These are phyloP conservation scores for Leavenworthia alabamica DNA, from an alignment of 345 rosid genomes.

Conservation along the genomic window DNA sequence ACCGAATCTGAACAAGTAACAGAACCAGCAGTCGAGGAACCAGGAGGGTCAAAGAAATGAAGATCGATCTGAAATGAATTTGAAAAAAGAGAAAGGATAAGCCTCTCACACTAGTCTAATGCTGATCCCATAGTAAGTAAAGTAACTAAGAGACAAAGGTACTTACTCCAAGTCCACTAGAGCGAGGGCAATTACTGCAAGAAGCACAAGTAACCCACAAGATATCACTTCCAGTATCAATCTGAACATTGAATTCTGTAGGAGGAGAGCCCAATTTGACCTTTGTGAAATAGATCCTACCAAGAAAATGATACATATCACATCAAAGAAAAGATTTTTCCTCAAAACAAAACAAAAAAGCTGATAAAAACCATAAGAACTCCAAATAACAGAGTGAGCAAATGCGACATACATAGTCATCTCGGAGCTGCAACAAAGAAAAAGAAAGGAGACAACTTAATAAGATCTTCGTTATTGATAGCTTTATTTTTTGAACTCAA, in stretches of 20 bases:
- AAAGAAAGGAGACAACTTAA: slow-evolving; percentile 11
- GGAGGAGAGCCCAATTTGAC: slow-evolving; percentile 95
- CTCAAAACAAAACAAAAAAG: background rate
- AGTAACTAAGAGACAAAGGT: slow-evolving; percentile 19
- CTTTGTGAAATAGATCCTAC: slow-evolving; percentile 89
- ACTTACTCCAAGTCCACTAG: slow-evolving; percentile 88
- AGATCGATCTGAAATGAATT: slow-evolving; percentile 55
- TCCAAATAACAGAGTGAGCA: slow-evolving; percentile 32
- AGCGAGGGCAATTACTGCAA: slow-evolving; percentile 71
- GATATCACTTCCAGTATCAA: slow-evolving; percentile 94
- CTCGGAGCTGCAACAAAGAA: slow-evolving; percentile 35
- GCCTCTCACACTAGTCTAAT: slow-evolving; percentile 1
- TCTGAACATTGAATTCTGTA: slow-evolving; percentile 91
- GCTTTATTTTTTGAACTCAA: background rate
- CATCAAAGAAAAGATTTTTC: background rate
- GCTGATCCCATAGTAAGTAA: background rate
- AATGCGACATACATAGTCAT: slow-evolving; percentile 30
- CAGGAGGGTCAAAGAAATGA: slow-evolving; percentile 59
- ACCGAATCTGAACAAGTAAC: slow-evolving; percentile 53
- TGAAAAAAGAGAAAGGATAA: slow-evolving; percentile 1
- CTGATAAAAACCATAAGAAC: slow-evolving; percentile 15
- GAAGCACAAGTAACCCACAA: slow-evolving; percentile 86
- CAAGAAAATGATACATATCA: slow-evolving; percentile 26
- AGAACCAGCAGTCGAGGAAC: slow-evolving; percentile 57
- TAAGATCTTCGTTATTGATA: background rate